These are phyloP conservation scores for Pythium myriotylum DNA, from an alignment of 352 stramenopile genomes.

Conservation along the genomic window DNA sequence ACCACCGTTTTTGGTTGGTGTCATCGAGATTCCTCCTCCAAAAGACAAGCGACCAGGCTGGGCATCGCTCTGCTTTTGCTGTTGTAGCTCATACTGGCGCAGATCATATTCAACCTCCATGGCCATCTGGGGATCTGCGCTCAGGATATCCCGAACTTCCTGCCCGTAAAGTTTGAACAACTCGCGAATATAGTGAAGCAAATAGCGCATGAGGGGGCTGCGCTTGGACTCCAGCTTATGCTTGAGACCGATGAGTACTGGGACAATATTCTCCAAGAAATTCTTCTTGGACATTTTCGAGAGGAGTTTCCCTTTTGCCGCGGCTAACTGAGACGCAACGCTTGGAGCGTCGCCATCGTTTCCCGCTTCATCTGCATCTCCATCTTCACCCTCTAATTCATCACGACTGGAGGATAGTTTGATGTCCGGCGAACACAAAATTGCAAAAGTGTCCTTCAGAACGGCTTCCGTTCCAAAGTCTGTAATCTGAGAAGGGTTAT, in stretches of 20 bases:
- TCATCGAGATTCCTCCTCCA: conserved; percentile 13
- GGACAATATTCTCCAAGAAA: conserved; percentile 96
- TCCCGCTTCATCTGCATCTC: conserved; percentile 61
- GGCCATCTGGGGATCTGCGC: conserved; percentile 91
- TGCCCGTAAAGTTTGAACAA: conserved; percentile 93
- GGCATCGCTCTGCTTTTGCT: conserved; percentile 42
- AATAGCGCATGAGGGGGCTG: conserved; percentile 92
- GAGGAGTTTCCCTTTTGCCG: conserved; percentile 92
- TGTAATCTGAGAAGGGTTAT: conserved; percentile 76
- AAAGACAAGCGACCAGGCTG: conserved; percentile 28
- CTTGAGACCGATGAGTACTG: conserved; percentile 96
- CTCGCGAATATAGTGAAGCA: conserved; percentile 94
- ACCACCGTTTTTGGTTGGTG: conserved; percentile 18
- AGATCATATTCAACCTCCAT: conserved; percentile 97
- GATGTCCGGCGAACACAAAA: conserved; percentile 87
- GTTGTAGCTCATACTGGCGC: conserved; percentile 72
- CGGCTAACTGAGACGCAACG: conserved; percentile 75
- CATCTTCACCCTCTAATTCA: conserved; percentile 52
- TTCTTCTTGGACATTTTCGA: conserved; percentile 97
- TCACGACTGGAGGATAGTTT: conserved; percentile 70
- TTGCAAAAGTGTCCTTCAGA: conserved; percentile 86
- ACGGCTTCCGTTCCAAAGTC: conserved; percentile 89
- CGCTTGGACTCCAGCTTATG: conserved; percentile 92
- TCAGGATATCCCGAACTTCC: conserved; percentile 94
- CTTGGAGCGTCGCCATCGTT: conserved; percentile 39